A percentile compares a stretch with the other conserved stretches of the same genome.
phyloP scores from a whole-genome alignment of 768 basidiomycete species.

The Lentinula lateritia region DNA sequence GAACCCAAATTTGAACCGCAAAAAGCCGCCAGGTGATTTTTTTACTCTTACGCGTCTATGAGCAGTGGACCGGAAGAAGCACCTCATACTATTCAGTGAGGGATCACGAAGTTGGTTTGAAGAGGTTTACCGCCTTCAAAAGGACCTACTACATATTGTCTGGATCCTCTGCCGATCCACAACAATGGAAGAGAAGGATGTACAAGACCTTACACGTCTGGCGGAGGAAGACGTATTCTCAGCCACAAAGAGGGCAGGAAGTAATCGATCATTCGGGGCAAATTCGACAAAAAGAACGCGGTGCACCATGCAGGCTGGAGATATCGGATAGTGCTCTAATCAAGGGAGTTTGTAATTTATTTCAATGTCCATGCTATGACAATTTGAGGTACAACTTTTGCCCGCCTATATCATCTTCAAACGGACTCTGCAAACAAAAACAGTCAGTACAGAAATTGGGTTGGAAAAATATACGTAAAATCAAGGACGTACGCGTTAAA shows the following conservation, averaged over 20 bases:
- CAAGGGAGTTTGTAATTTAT: not conserved
- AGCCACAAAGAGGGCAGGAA: not conserved
- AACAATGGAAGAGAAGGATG: not conserved
- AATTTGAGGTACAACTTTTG: not conserved
- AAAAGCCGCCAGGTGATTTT: not conserved
- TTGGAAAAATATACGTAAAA: not conserved
- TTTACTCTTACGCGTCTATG: not conserved
- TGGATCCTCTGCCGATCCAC: not conserved
- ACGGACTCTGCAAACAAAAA: conserved; percentile 28
- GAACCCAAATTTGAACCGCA: not conserved
- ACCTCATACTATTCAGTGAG: not conserved
- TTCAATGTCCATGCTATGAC: not conserved
- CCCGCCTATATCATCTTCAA: conserved; percentile 13
- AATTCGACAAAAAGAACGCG: not conserved
- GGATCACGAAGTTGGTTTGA: not conserved
- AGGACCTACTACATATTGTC: not conserved
- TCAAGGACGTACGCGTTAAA: conserved; percentile 61
- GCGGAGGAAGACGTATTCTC: not conserved
- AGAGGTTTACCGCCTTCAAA: not conserved
- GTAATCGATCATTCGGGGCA: not conserved
- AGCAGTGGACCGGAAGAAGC: conserved; percentile 1
- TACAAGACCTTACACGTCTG: not conserved
- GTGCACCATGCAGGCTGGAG: not conserved
- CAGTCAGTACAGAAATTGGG: not conserved
- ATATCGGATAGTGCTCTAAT: not conserved